These are phyloP conservation scores for Globisporangium echinulatum DNA, from an alignment of 352 stramenopile species.

Conservation along the genomic window DNA sequence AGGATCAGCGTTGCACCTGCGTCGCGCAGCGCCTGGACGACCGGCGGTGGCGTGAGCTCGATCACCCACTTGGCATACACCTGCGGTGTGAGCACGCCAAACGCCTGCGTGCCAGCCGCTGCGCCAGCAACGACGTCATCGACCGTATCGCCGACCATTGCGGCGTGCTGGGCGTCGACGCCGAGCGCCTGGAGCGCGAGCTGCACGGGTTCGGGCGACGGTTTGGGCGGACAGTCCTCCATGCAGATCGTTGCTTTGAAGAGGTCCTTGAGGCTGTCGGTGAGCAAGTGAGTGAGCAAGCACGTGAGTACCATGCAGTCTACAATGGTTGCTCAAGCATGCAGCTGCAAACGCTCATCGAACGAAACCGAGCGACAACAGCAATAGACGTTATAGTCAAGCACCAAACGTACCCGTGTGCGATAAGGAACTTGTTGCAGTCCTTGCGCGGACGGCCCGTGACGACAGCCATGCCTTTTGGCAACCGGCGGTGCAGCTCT, in stretches of 20 bases:
- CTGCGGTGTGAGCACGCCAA: conserved; percentile 86
- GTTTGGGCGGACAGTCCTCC: conserved; percentile 94
- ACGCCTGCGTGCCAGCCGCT: conserved; percentile 55
- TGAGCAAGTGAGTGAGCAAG: background rate
- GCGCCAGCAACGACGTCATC: conserved; percentile 92
- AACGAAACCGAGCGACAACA: too few relatives aligned
- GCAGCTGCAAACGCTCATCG: too few relatives aligned
- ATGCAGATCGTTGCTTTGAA: conserved; percentile 93
- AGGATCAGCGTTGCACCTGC: conserved; percentile 61
- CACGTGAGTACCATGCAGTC: background rate
- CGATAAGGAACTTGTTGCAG: conserved; percentile 90
- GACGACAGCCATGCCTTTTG: conserved; percentile 88
- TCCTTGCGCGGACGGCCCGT: conserved; percentile 91
- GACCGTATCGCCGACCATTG: conserved; percentile 95
- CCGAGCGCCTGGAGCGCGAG: conserved; percentile 83
- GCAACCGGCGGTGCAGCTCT: conserved; percentile 75
- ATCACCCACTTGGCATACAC: conserved; percentile 71
- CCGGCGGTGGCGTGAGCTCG: conserved; percentile 39
- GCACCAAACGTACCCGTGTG: conserved; percentile 41
- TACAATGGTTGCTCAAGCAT: too few relatives aligned
- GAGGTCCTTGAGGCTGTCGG: conserved; percentile 62
- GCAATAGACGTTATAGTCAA: too few relatives aligned
- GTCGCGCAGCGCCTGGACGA: conserved; percentile 45
- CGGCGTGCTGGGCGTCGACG: conserved; percentile 59
- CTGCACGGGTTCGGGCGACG: conserved; percentile 86